phyloP scores from a whole-genome alignment of 257 asterid genomes.

The Linaria vulgaris region DNA sequence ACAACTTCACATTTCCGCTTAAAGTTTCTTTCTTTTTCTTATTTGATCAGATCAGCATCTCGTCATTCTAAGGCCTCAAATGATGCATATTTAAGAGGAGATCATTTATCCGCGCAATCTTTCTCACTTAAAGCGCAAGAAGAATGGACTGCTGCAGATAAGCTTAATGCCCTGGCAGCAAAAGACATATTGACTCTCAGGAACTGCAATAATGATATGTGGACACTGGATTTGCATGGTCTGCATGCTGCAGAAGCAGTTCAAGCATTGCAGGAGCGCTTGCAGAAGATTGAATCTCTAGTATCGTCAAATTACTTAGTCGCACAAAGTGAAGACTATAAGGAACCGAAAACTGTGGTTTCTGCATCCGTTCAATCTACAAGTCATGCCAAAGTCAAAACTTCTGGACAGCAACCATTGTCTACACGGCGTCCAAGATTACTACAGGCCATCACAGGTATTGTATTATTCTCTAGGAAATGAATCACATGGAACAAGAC shows the following conservation, averaged over 20 bases:
- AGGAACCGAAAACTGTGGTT: constrained; percentile 32
- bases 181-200: constrained; percentile 59
- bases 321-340: constrained; percentile 21
- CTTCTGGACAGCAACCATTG: constrained; percentile 33
- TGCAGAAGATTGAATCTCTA: constrained; percentile 56
- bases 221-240: constrained; percentile 95
- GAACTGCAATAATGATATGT: constrained; percentile 61
- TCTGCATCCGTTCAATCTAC: constrained; percentile 32
- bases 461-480: constrained; percentile 14
- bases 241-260: constrained; percentile 92
- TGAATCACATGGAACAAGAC: background rate
- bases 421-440: constrained; percentile 42
- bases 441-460: constrained; percentile 93
- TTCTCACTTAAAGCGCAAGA: constrained; percentile 68
- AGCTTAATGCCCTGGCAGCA: constrained; percentile 82
- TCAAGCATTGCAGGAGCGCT: constrained; percentile 66
- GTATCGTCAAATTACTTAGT: constrained; percentile 31
- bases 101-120: constrained; percentile 60
- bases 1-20: background rate
- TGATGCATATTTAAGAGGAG: constrained; percentile 78
- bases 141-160: constrained; percentile 71
- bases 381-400: constrained; percentile 28
- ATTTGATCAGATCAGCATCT: constrained; percentile 66
- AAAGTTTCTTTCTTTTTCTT: constrained; percentile 19
- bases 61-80: constrained; percentile 68